Evolutionary conservation across 1,139 yeast genomes (phyloP).

Genomic region (Candida sojae): DNA sequence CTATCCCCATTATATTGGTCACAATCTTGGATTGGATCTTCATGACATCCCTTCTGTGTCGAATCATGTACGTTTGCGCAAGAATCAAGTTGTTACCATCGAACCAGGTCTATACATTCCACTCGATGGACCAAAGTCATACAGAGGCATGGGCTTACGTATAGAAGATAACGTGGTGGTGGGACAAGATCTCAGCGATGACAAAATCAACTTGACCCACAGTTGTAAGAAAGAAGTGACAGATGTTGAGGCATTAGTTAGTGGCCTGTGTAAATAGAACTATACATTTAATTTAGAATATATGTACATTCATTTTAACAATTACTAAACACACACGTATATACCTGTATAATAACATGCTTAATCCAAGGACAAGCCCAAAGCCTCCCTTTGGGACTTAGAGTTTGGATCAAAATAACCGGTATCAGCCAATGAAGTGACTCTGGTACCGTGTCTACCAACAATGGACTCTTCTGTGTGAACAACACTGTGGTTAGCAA

Average conservation of each 20-base stretch:
- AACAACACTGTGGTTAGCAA: slow-evolving; percentile 51
- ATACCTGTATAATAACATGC: too few relatives aligned
- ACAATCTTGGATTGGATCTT: slow-evolving; percentile 89
- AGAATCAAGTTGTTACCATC: slow-evolving; percentile 81
- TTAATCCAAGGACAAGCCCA: too few relatives aligned
- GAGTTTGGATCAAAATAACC: slow-evolving; percentile 44
- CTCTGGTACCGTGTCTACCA: slow-evolving; percentile 59
- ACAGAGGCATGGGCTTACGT: slow-evolving; percentile 88
- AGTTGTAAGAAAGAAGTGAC: slow-evolving; percentile 83
- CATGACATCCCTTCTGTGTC: slow-evolving; percentile 77
- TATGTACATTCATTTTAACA: too few relatives aligned
- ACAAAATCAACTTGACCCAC: slow-evolving; percentile 62
- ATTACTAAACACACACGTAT: too few relatives aligned
- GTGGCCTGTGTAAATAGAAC: slow-evolving; percentile 38
- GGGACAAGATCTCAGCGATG: slow-evolving; percentile 52
- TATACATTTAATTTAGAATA: slow-evolving; percentile 18
- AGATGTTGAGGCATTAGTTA: slow-evolving; percentile 71
- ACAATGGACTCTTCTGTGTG: slow-evolving; percentile 53
- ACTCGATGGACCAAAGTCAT: slow-evolving; percentile 65
- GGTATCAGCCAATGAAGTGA: slow-evolving; percentile 55
- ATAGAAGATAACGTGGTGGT: slow-evolving; percentile 92
- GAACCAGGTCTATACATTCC: slow-evolving; percentile 97
- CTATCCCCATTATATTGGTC: slow-evolving; percentile 96
- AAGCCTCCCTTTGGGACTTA: too few relatives aligned
- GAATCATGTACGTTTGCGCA: slow-evolving; percentile 48